Evolutionary conservation across 257 asterid genomes (phyloP).

Genomic region (Primulina eburnea): DNA sequence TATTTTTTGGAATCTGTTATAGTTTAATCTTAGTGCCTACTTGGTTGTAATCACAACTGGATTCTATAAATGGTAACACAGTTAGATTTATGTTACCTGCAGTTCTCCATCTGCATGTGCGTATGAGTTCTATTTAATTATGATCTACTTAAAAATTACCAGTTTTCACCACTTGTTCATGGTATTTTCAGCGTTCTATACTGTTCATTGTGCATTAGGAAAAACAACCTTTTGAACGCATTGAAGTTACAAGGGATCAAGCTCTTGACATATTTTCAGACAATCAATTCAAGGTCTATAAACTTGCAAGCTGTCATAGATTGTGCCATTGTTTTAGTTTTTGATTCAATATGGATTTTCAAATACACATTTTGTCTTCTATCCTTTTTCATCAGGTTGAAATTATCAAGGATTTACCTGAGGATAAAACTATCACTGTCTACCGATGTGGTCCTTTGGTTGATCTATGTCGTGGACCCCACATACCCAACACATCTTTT

Average conservation of each 20-base stretch:
- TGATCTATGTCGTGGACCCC: constrained; percentile 98
- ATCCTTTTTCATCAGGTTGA: constrained; percentile 58
- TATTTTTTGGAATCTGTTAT: constrained; percentile 13
- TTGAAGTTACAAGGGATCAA: constrained; percentile 83
- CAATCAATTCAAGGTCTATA: constrained; percentile 74
- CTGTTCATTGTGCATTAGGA: constrained; percentile 46
- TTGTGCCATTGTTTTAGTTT: not conserved
- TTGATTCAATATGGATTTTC: not conserved
- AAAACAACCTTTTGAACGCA: constrained; percentile 91
- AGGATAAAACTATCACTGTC: constrained; percentile 88
- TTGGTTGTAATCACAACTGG: constrained; percentile 20
- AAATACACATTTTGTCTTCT: constrained; percentile 13
- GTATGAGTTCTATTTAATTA: not conserved
- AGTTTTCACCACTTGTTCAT: not conserved
- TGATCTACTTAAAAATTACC: not conserved
- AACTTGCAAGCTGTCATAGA: not conserved
- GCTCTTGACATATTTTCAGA: constrained; percentile 93
- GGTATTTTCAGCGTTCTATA: constrained; percentile 4
- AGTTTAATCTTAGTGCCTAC: constrained; percentile 6
- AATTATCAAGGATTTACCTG: constrained; percentile 87
- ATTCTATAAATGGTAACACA: constrained; percentile 3
- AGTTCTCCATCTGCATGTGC: not conserved
- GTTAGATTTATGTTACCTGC: constrained; percentile 2
- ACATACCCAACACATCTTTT: constrained; percentile 90
- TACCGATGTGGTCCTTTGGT: constrained; percentile 97